These are phyloP conservation scores for Alternaria triticina DNA, from an alignment of 2,329 filamentous ascomycete species.

Conservation along the genomic window DNA sequence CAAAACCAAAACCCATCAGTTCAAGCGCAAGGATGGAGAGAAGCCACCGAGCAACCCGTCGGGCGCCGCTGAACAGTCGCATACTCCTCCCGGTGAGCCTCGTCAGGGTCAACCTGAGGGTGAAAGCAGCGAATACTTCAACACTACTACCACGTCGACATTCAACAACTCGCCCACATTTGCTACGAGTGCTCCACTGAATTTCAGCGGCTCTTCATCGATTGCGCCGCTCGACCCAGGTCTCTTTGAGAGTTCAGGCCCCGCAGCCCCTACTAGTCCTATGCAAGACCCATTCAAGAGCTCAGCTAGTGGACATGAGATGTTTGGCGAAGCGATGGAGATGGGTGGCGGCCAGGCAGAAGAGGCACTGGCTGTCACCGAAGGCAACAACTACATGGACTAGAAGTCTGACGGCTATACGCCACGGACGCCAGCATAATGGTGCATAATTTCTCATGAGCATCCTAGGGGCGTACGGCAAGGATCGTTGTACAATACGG, in stretches of 20 bases:
- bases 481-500: constrained; percentile 6
- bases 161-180: constrained; percentile 47
- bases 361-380: constrained; percentile 47
- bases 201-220: constrained; percentile 34
- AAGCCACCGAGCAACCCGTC: constrained; percentile 41
- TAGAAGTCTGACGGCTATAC: constrained; percentile 21
- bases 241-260: constrained; percentile 42
- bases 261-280: constrained; percentile 39
- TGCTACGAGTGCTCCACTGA: constrained; percentile 37
- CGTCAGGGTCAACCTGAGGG: constrained; percentile 36
- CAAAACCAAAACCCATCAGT: constrained; percentile 67
- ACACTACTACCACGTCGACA: constrained; percentile 27
- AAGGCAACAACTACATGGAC: constrained; percentile 42
- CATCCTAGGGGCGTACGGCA: constrained; percentile 21
- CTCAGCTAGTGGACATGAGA: constrained; percentile 44
- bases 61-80: constrained; percentile 44
- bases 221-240: constrained; percentile 47
- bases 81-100: constrained; percentile 48
- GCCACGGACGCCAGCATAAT: neutral
- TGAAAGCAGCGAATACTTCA: constrained; percentile 42
- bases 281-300: constrained; percentile 48
- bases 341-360: constrained; percentile 46
- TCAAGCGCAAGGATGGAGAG: constrained; percentile 66
- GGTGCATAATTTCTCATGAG: constrained; percentile 10
- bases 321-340: constrained; percentile 47